Evolutionary conservation across 1,284 basidiomycete species (phyloP), one percentile per base, ranked within the genome.

Genomic region (Apiotrichum sp.): DNA sequence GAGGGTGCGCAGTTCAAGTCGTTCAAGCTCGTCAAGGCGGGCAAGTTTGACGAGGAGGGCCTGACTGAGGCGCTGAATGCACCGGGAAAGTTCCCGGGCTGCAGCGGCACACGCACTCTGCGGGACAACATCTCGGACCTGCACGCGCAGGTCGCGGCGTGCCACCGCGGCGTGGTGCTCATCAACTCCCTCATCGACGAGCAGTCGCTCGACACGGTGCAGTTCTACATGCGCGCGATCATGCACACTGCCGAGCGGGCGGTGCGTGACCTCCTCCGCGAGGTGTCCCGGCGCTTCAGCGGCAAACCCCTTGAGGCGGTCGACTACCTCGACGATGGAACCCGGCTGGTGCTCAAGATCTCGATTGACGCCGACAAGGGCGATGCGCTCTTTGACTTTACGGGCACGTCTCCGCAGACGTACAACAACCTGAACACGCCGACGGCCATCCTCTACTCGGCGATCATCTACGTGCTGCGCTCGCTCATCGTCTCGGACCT

Each of bases 401-500:
- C 70, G 32, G 92, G 92, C 4, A 95, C 93, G 3, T 88, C 88
- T 1, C 86, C 83, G 54, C 91, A 96, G 79, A 85, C 93, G 57
- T 84, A 58, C 50, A 58, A 58, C 42, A 73, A 73, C 59, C 64
- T 73, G 49, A 73, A 73, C 58, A 68, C 67, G 1, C 89, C 90
- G 0, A 87, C 87, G 36, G 87, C 88, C 1, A 91, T 98, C 48
- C 87, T 89, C 2, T 89, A 92, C 72, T 89, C 88, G 4, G 92
- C 93, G 2, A 87, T 97, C 60, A 93, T 98, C 63, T 98, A 98
- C 77, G 79, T 89, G 75, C 86, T 98, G 80, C 84, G 95, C 31
- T 82, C 90, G 11, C 93, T 98, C 88, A 82, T 96, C 32, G 86
- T 91, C 64, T 77, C 85, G 35, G 93, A 97, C 65, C 95, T 97